A percentile compares a stretch with the other conserved stretches of the same genome.
Conservation (phyloP, 441 rosid species). For the Monsonia emarginata region DNA sequence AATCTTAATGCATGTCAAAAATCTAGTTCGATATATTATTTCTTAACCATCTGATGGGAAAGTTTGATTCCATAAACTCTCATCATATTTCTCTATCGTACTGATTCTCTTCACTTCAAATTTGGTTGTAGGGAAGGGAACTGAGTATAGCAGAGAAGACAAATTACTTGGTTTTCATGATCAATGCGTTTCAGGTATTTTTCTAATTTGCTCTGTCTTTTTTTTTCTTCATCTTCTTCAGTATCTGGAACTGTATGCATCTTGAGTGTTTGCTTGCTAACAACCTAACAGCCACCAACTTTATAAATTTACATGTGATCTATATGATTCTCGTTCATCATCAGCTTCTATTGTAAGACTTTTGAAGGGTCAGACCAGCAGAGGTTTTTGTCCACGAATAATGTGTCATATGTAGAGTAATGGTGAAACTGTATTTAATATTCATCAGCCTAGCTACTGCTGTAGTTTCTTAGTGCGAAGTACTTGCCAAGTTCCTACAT, state of each 20-base stretch:
- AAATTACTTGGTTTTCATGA: slow-evolving; percentile 88
- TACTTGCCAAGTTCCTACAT: too few species aligned
- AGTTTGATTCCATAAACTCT: background rate
- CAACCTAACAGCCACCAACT: background rate
- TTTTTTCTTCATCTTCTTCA: slow-evolving; percentile 9
- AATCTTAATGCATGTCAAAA: background rate
- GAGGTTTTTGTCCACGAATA: background rate
- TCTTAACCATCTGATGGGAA: background rate
- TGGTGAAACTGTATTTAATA: background rate
- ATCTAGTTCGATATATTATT: background rate
- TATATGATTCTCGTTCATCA: background rate
- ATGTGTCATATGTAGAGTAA: background rate
- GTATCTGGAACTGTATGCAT: slow-evolving; percentile 5
- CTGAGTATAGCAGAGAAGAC: slow-evolving; percentile 81
- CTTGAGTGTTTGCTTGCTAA: background rate
- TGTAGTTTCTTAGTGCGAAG: background rate
- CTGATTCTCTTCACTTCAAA: slow-evolving; percentile 17
- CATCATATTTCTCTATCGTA: background rate
- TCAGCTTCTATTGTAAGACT: background rate
- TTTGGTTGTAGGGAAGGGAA: slow-evolving; percentile 62
- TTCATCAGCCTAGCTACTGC: background rate
- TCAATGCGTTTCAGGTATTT: slow-evolving; percentile 93
- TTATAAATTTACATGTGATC: background rate
- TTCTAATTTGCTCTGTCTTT: slow-evolving; percentile 15
- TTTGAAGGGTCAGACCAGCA: background rate